phyloP scores from a whole-genome alignment of 768 basidiomycete species.

The Pluteus cervinus region DNA sequence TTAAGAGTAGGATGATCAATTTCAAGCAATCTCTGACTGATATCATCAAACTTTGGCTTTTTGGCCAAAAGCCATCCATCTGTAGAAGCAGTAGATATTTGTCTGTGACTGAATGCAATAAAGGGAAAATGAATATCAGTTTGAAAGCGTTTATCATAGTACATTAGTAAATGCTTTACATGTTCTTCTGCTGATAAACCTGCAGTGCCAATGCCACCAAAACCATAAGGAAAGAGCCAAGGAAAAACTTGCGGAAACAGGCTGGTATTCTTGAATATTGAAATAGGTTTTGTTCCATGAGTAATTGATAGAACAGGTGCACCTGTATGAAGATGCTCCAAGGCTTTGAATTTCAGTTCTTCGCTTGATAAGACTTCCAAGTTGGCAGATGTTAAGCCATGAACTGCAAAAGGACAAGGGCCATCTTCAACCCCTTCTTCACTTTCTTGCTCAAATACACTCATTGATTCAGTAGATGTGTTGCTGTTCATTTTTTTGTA shows the following conservation, averaged over 20 bases:
- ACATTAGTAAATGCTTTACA: conserved; percentile 23
- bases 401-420: conserved; percentile 21
- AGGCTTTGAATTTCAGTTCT: conserved; percentile 14
- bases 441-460: conserved; percentile 14
- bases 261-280: conserved; percentile 15
- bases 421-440: conserved; percentile 17
- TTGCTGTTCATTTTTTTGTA: conserved; percentile 5
- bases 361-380: conserved; percentile 6
- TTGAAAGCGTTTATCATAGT: conserved; percentile 34
- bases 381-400: conserved; percentile 17
- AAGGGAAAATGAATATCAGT: conserved; percentile 28
- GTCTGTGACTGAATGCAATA: conserved; percentile 34
- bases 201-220: too few species aligned
- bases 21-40: conserved; percentile 14
- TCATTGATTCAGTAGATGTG: conserved; percentile 8
- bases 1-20: conserved; percentile 17
- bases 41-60: conserved; percentile 16
- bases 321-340: conserved; percentile 17
- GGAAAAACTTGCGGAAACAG: neutral
- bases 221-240: too few species aligned
- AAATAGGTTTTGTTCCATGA: conserved; percentile 13
- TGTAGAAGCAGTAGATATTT: conserved; percentile 20
- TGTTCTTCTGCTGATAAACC: conserved; percentile 13
- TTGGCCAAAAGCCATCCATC: conserved; percentile 23
- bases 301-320: conserved; percentile 21